These are phyloP conservation scores for Aspergillus biplanus DNA, from an alignment of 495 filamentous ascomycete genomes.

Conservation along the genomic window DNA sequence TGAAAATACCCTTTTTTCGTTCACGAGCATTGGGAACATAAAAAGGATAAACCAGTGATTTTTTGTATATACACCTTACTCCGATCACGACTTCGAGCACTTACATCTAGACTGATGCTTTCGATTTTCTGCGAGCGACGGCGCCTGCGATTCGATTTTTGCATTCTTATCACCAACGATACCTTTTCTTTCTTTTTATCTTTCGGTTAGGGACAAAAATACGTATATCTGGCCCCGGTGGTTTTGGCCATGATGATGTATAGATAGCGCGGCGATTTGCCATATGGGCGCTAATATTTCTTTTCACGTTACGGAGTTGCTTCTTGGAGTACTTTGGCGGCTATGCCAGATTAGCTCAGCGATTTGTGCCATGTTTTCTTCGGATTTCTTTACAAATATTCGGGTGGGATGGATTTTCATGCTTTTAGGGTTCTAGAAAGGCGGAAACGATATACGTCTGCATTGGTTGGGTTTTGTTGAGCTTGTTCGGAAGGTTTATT, in stretches of 20 bases:
- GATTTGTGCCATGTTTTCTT: conserved; percentile 40
- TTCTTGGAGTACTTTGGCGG: conserved; percentile 37
- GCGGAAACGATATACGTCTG: conserved; percentile 60
- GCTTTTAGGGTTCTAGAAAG: conserved; percentile 53
- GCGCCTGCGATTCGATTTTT: conserved; percentile 50
- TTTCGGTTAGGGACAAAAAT: conserved; percentile 47
- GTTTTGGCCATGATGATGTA: conserved; percentile 47
- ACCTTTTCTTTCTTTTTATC: conserved; percentile 39
- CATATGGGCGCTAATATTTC: conserved; percentile 39
- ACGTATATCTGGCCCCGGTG: conserved; percentile 33
- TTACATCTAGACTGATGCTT: conserved; percentile 49
- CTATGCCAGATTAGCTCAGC: conserved; percentile 36
- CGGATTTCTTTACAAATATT: conserved; percentile 33
- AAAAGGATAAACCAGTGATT: conserved; percentile 39
- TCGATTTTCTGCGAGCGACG: conserved; percentile 52
- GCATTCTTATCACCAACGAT: conserved; percentile 44
- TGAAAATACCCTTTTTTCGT: conserved; percentile 30
- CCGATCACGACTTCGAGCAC: conserved; percentile 43
- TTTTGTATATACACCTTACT: conserved; percentile 46
- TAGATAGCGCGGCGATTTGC: conserved; percentile 50
- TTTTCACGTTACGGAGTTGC: conserved; percentile 41
- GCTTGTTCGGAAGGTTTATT: conserved; percentile 38
- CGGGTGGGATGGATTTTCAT: conserved; percentile 47
- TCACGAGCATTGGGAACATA: conserved; percentile 38
- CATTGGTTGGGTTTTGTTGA: conserved; percentile 53